Evolutionary conservation across 1,139 yeast species (phyloP), one percentile per base, ranked within the genome.

Genomic region (Nakaseomyces glabratus): DNA sequence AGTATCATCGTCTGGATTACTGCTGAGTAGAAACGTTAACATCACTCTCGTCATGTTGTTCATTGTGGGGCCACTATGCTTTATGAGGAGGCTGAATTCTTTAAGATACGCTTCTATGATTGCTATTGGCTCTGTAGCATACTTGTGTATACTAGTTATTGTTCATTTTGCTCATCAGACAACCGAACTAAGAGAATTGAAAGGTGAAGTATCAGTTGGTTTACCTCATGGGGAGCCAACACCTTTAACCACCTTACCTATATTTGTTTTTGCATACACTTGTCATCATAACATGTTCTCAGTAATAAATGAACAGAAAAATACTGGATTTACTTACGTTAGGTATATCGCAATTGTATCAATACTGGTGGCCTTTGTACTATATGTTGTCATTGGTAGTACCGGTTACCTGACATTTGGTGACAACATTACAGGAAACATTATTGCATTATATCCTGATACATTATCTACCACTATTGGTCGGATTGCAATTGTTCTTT

Each of bases 221-320:
- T 44, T 51, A 10, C 74, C 75, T 1, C 42, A 45, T 11, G 52
- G 61, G 4, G 44, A 52, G 6, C 41, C 48, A 5, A 52, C 67
- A 2, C 68, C 86, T 9, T 67, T 85, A 38, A 73, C 86, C 22
- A 79, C 94, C 4, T 74, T 90, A 49, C 93, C 95, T 10, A 81
- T 90, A 45, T 74, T 90, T 39, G 82, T 90, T 12, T 85, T 93
- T 63, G 97, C 97, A 4, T 93, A 76, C 58, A 88, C 97, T 1
- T 93, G 97, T 43, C 93, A 90, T 46, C 96, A 90, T 62, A 90
- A 80, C 58, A 81, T 90, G 77, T 88, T 82, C 58, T 79, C 95
- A 7, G 82, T 88, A 37, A 73, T 86, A 49, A 84, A 86, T 52
- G 99, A 90, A 60, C 66, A 90, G 33, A 60, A 61, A 33, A 71